Evolutionary conservation across 345 rosid genomes (phyloP).

Genomic region (Gossypium australe): DNA sequence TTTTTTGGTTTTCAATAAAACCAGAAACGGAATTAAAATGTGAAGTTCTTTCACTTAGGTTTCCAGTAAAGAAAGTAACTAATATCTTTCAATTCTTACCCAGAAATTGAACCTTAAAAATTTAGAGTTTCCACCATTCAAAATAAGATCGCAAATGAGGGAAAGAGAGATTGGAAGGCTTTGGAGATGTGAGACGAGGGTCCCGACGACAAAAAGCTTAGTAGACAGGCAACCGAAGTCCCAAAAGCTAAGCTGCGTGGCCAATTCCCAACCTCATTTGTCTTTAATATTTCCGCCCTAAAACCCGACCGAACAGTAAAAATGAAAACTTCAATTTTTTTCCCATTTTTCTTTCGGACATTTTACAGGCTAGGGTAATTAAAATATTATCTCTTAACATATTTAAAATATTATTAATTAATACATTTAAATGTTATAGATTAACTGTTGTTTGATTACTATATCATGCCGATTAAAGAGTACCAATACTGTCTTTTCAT

Average conservation of each 20-base stretch:
- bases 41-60: background rate
- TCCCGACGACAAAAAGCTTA: background rate
- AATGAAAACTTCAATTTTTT: too few species aligned
- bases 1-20: background rate
- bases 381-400: too few species aligned
- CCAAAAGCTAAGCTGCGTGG: background rate
- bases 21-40: background rate
- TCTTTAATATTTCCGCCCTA: background rate
- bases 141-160: background rate
- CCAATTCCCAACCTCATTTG: background rate
- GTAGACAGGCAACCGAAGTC: background rate
- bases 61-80: background rate
- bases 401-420: too few species aligned
- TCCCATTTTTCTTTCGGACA: background rate
- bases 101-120: background rate
- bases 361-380: background rate
- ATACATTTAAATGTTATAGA: too few species aligned
- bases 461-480: too few species aligned
- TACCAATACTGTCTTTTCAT: too few species aligned
- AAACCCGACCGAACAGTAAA: background rate
- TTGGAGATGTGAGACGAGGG: background rate
- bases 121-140: background rate
- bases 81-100: background rate
- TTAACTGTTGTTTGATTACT: too few species aligned
- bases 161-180: background rate